Evolutionary conservation across 2,329 filamentous ascomycete species (phyloP).

Genomic region (Fusarium sublunatum): DNA sequence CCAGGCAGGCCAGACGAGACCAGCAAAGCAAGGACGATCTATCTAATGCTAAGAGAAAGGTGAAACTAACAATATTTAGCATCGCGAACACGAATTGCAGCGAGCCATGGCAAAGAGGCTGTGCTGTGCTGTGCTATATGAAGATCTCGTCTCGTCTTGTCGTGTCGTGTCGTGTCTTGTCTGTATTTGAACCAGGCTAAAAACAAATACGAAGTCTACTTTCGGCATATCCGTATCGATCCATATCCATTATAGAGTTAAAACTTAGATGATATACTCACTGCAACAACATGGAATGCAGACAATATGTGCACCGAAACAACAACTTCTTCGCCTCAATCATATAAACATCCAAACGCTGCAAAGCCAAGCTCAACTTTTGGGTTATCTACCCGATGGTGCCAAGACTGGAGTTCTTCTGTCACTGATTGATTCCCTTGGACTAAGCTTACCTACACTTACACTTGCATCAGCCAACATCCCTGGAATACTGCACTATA

Average conservation of each 20-base stretch:
- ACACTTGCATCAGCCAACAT: constrained; percentile 10
- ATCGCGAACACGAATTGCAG: constrained; percentile 9
- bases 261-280: too few relatives aligned
- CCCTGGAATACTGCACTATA: neutral
- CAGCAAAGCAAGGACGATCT: neutral
- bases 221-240: constrained; percentile 20
- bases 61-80: neutral
- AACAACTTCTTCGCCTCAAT: constrained; percentile 12
- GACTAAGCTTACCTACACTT: constrained; percentile 7
- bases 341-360: neutral
- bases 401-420: constrained; percentile 29
- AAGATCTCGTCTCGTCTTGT: neutral
- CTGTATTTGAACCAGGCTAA: neutral
- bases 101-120: constrained; percentile 11
- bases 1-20: neutral
- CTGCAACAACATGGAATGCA: constrained; percentile 21
- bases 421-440: constrained; percentile 1
- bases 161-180: too few relatives aligned
- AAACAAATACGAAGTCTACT: neutral
- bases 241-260: neutral
- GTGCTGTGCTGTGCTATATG: neutral
- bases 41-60: neutral
- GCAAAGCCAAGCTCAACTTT: constrained; percentile 12
- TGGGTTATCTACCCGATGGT: constrained; percentile 26
- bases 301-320: constrained; percentile 17